Evolutionary conservation across 139 green algal genomes (phyloP), one percentile per base, ranked within the genome.

Genomic region (Closterium sp.): DNA sequence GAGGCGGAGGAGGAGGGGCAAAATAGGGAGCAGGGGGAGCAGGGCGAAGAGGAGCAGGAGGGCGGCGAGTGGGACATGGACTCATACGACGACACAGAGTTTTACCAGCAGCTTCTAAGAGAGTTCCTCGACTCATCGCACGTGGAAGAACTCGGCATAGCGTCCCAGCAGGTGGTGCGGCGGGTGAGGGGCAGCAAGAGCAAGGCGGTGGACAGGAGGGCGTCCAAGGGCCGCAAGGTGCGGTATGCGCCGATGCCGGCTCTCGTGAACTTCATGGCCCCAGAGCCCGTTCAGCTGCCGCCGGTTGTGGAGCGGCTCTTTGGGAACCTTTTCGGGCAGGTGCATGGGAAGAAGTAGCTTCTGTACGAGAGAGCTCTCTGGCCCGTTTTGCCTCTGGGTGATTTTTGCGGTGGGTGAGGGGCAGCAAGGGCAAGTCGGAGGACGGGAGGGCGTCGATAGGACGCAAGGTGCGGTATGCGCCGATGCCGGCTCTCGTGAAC

Each of bases 41-140:
- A n/a, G 22, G 79, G 11, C 6, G 79, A 86, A 7, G 42, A 62
- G 42, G 42, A 62, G 42, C 5, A 62, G 42, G 42, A 62, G 42
- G 42, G 7, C 5, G 42, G 70, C 11, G 86, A 85, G 62, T 86
- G 62, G 10, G 91, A 93, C 79, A 2, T 22, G 0, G 97, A 99
- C 93, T 98, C 97, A 7, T 99, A 96, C 85, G 97, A 99, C 79
- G 98, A 99, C 90, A 92, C 89, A 0, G 97, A 99, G 88, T 99
- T 99, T 89, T 99, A 99, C 86, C 94, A 97, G 89, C 96, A 97
- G 90, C 95, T 99, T 90, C 95, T 99, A 10, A 97, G 97, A 88
- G 98, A 99, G 95, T 97, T 98, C 85, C 86, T 99, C 11, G 96
- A 98, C 31, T 94, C 90, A 5, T 92, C 90, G n/a, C 24, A 28